These are phyloP conservation scores for Leccinellum albellum DNA, from an alignment of 768 basidiomycete genomes.

Conservation along the genomic window DNA sequence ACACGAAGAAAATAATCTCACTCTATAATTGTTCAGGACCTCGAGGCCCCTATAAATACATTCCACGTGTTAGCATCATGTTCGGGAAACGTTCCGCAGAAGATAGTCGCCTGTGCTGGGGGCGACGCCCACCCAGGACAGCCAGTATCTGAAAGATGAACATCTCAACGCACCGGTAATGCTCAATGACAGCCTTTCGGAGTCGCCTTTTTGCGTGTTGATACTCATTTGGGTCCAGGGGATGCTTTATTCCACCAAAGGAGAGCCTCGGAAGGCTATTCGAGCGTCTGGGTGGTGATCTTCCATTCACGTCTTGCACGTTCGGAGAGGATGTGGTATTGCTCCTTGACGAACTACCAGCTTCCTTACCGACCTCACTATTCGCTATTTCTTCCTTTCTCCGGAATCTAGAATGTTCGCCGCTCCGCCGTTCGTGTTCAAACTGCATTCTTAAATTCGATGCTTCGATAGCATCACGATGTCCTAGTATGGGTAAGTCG, in stretches of 20 bases:
- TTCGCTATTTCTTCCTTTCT: background rate
- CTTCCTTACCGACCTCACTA: background rate
- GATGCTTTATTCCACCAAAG: conserved; percentile 3
- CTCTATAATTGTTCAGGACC: conserved; percentile 85
- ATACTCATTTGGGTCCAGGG: conserved; percentile 72
- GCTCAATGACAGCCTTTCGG: conserved; percentile 76
- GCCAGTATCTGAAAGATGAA: background rate
- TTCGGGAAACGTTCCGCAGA: background rate
- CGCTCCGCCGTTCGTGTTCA: background rate
- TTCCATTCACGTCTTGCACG: background rate
- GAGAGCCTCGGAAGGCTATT: background rate
- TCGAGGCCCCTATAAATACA: conserved; percentile 59
- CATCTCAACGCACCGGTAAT: conserved; percentile 55
- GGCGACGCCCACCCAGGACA: background rate
- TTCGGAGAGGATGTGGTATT: background rate
- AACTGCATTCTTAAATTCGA: background rate
- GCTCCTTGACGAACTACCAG: background rate
- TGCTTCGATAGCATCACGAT: background rate
- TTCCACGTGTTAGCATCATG: conserved; percentile 6
- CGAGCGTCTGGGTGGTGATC: background rate
- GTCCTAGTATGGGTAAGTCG: background rate
- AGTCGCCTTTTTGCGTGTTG: conserved; percentile 77
- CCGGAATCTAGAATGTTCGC: background rate
- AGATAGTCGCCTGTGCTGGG: background rate
- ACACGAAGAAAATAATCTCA: conserved; percentile 23